A percentile compares a stretch with the other conserved stretches of the same genome.
Evolutionary conservation across 495 filamentous ascomycete genomes (phyloP).

Genomic region (Penicillium chermesinum): DNA sequence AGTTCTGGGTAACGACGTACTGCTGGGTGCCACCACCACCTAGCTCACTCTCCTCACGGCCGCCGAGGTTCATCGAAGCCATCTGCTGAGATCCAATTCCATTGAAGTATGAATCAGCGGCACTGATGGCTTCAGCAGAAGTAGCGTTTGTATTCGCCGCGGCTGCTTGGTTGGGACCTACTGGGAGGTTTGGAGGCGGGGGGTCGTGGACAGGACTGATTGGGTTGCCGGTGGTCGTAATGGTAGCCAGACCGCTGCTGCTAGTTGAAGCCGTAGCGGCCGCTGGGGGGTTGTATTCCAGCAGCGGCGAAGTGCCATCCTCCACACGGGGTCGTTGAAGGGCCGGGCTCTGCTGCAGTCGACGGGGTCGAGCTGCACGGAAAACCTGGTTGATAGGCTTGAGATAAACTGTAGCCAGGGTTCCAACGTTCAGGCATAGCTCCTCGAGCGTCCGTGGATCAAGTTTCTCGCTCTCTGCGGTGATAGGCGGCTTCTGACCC

Average conservation of each 20-base stretch:
- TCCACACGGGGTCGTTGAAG: constrained; percentile 63
- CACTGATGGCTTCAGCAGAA: constrained; percentile 56
- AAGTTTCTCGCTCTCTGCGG: constrained; percentile 90
- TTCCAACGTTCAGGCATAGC: constrained; percentile 94
- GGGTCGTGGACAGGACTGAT: constrained; percentile 16
- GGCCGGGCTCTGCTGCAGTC: constrained; percentile 73
- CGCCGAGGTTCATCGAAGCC: constrained; percentile 59
- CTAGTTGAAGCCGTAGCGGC: constrained; percentile 20
- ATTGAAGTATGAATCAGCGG: constrained; percentile 83
- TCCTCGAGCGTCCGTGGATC: constrained; percentile 91
- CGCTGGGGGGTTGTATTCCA: constrained; percentile 26
- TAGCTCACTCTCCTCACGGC: constrained; percentile 35
- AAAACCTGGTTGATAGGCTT: constrained; percentile 99
- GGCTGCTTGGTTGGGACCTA: constrained; percentile 16
- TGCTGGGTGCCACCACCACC: constrained; percentile 40
- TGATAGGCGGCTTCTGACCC: constrained; percentile 96
- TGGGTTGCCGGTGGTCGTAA: constrained; percentile 21
- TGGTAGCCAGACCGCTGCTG: constrained; percentile 24
- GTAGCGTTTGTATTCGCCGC: constrained; percentile 15
- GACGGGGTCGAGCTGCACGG: constrained; percentile 74
- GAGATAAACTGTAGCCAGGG: constrained; percentile 92
- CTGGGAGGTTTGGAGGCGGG: constrained; percentile 16
- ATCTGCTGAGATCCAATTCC: constrained; percentile 65
- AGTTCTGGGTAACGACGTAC: constrained; percentile 52
- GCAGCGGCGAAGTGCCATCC: constrained; percentile 36